These are phyloP conservation scores for Andrographis paniculata DNA, from an alignment of 305 asterid genomes.

Conservation along the genomic window DNA sequence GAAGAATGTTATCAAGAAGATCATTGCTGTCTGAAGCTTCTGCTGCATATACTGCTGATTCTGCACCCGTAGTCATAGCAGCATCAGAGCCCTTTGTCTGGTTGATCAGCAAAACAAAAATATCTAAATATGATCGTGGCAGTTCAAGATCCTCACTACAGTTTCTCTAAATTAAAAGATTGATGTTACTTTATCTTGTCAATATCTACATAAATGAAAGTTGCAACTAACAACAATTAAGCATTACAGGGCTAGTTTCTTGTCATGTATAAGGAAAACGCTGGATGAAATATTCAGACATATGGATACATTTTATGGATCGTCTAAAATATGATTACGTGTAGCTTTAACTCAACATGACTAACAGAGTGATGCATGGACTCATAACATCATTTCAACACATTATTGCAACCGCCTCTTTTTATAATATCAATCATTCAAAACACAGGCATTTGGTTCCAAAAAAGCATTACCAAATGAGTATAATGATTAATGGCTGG, in stretches of 20 bases:
- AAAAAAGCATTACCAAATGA: background rate
- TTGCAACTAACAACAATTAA: background rate
- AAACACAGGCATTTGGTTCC: background rate
- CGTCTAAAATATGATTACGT: background rate
- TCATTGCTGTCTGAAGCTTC: conserved; percentile 91
- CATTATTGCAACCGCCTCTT: background rate
- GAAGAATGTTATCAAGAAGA: conserved; percentile 81
- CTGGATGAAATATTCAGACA: background rate
- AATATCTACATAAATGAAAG: background rate
- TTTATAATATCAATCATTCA: conserved; percentile 7
- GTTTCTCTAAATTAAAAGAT: conserved; percentile 1
- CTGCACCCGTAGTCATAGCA: conserved; percentile 76
- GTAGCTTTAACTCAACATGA: background rate
- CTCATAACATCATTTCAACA: background rate
- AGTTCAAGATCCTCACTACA: conserved; percentile 3
- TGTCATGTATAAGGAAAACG: background rate
- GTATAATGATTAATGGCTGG: too few relatives aligned
- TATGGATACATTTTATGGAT: background rate
- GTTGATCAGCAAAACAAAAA: conserved; percentile 15
- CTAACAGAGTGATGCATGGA: background rate
- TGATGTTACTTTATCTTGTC: conserved; percentile 2
- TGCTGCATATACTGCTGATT: conserved; percentile 86
- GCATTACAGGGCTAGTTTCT: background rate
- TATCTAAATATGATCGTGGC: conserved; percentile 9
- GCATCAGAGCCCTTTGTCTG: conserved; percentile 97